Evolutionary conservation across 805 yeast genomes (phyloP).

Genomic region (Candida manassasensis): DNA sequence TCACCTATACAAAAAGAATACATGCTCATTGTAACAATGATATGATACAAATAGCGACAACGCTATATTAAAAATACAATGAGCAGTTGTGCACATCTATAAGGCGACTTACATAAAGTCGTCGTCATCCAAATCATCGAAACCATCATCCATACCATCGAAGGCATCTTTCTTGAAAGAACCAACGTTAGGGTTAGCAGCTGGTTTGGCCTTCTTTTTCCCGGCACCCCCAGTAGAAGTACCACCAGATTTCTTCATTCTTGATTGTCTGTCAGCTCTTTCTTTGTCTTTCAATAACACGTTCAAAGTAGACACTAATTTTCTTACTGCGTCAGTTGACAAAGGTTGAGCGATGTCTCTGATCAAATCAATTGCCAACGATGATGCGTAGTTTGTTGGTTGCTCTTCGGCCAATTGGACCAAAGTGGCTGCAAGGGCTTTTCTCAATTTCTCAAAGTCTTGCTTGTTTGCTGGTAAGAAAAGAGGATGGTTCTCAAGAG

Average conservation of each 20-base stretch:
- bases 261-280: conserved; percentile 83
- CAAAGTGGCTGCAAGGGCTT: conserved; percentile 19
- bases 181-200: conserved; percentile 56
- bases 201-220: conserved; percentile 86
- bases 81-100: too few relatives aligned
- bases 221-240: conserved; percentile 91
- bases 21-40: not conserved
- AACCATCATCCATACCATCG: conserved; percentile 47
- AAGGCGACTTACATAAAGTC: conserved; percentile 72
- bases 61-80: not conserved
- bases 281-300: conserved; percentile 81
- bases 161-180: conserved; percentile 61
- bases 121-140: conserved; percentile 68
- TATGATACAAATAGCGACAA: not conserved
- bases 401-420: conserved; percentile 48
- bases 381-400: conserved; percentile 62
- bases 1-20: too few relatives aligned
- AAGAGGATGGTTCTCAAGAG: conserved; percentile 70
- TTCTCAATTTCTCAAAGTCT: conserved; percentile 56
- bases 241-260: conserved; percentile 77
- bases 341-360: conserved; percentile 83
- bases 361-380: conserved; percentile 77
- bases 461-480: conserved; percentile 77
- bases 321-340: conserved; percentile 75
- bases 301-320: conserved; percentile 78